Conservation (phyloP, 371 early-diverging fungal genomes). For the Apophysomyces sp. region DNA sequence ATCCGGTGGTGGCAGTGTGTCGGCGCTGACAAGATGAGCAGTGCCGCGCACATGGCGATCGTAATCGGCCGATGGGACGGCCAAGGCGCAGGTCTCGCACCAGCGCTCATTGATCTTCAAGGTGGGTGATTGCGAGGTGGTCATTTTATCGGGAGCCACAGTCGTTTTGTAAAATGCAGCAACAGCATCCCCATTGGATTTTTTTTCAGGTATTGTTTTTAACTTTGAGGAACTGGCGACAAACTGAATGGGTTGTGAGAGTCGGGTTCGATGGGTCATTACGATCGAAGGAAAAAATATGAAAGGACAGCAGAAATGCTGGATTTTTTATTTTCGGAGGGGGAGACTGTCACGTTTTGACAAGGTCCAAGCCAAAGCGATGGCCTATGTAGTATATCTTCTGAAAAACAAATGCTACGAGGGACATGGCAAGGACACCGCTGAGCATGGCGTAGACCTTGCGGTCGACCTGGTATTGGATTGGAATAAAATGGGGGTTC, state of each 20-base stretch:
- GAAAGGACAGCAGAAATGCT: no score
- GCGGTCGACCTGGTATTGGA: slow-evolving; percentile 8
- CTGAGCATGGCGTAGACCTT: slow-evolving; percentile 26
- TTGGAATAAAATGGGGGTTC: slow-evolving; percentile 4
- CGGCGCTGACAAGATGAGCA: slow-evolving; percentile 31
- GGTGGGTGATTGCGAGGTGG: not conserved
- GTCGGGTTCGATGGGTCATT: not conserved
- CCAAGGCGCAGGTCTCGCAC: slow-evolving; percentile 28
- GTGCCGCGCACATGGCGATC: slow-evolving; percentile 27
- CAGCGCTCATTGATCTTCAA: not conserved
- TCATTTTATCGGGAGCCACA: not conserved
- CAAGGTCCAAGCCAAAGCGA: slow-evolving; percentile 28
- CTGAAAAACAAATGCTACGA: slow-evolving; percentile 16
- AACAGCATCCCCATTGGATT: slow-evolving; percentile 3
- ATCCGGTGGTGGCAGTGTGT: slow-evolving; percentile 10
- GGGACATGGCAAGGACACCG: slow-evolving; percentile 18
- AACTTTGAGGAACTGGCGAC: not conserved
- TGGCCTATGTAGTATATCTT: slow-evolving; percentile 18
- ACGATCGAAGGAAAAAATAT: no score
- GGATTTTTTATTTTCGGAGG: not conserved
- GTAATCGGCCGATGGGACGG: slow-evolving; percentile 9
- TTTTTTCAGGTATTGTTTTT: not conserved
- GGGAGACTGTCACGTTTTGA: not conserved
- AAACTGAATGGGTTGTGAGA: not conserved
- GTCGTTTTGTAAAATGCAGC: slow-evolving; percentile 1